phyloP scores from a whole-genome alignment of 177 flowering plant genomes.

The Tripterygium wilfordii region DNA sequence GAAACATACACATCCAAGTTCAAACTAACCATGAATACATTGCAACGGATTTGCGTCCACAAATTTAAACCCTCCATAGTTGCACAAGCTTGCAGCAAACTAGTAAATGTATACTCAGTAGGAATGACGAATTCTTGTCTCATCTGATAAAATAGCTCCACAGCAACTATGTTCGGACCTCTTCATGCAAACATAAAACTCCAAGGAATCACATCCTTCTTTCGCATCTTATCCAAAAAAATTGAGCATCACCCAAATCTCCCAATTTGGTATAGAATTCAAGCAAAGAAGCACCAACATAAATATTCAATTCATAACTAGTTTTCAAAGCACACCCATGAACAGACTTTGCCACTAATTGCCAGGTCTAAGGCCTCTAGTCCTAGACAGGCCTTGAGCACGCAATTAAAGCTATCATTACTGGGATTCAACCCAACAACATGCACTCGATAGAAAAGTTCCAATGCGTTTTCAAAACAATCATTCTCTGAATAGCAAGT shows the following conservation, averaged over 20 bases:
- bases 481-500: conserved; percentile 66
- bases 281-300: conserved; percentile 59
- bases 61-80: conserved; percentile 33
- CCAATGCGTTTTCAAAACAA: conserved; percentile 47
- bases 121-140: conserved; percentile 48
- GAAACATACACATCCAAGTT: conserved; percentile 51
- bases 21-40: conserved; percentile 53
- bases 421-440: conserved; percentile 54
- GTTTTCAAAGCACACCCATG: conserved; percentile 64
- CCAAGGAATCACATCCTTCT: conserved; percentile 72
- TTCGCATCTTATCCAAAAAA: conserved; percentile 57
- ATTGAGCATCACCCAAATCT: conserved; percentile 40
- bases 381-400: conserved; percentile 69
- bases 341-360: conserved; percentile 47
- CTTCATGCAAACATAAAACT: conserved; percentile 82
- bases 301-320: conserved; percentile 45
- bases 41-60: conserved; percentile 61
- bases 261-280: conserved; percentile 64
- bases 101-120: conserved; percentile 72
- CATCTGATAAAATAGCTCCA: conserved; percentile 52
- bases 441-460: conserved; percentile 48
- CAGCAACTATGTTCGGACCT: conserved; percentile 41
- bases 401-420: conserved; percentile 57
- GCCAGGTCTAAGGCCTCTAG: conserved; percentile 37
- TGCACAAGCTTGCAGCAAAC: conserved; percentile 76